Percentiles rank a stretch among this genome's conserved stretches.
These are phyloP conservation scores for Akebia trifoliata DNA, from an alignment of 164 flowering plant genomes.

Conservation along the genomic window DNA sequence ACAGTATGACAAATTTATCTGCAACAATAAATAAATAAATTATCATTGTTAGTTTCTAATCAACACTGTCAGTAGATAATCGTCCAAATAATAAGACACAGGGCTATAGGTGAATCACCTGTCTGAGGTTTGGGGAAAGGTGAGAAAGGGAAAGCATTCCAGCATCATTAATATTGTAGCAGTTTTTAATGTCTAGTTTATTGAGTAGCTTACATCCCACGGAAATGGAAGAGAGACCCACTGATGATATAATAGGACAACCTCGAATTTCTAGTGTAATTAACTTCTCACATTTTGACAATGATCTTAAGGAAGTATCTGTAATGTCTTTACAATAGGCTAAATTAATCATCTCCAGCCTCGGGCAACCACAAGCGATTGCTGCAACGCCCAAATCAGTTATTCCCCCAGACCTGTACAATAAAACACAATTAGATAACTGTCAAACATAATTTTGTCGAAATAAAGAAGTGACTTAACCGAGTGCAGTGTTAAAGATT, in stretches of 20 bases:
- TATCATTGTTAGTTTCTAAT: slow-evolving; percentile 2
- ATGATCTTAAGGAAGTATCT: slow-evolving; percentile 46
- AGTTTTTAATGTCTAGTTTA: slow-evolving; percentile 74
- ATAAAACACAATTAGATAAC: neutral
- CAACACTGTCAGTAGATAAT: neutral
- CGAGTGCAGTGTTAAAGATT: too few relatives aligned
- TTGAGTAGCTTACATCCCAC: slow-evolving; percentile 60
- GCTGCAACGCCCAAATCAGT: slow-evolving; percentile 62
- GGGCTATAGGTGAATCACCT: slow-evolving; percentile 35
- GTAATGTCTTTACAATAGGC: slow-evolving; percentile 65
- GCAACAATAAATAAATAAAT: slow-evolving; percentile 19
- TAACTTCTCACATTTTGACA: slow-evolving; percentile 59
- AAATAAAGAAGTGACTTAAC: too few relatives aligned
- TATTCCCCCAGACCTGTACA: slow-evolving; percentile 52
- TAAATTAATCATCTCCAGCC: slow-evolving; percentile 60
- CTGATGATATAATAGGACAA: slow-evolving; percentile 58
- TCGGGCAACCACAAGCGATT: slow-evolving; percentile 55
- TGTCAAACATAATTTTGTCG: too few relatives aligned
- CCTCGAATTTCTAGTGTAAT: slow-evolving; percentile 71
- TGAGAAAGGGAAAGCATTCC: slow-evolving; percentile 76
- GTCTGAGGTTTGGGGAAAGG: slow-evolving; percentile 67
- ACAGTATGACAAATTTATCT: slow-evolving; percentile 81
- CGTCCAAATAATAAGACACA: neutral
- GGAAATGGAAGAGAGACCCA: slow-evolving; percentile 63
- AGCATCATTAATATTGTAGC: slow-evolving; percentile 59